Evolutionary conservation across 1,284 basidiomycete species (phyloP).

Genomic region (Apiotrichum porosum): DNA sequence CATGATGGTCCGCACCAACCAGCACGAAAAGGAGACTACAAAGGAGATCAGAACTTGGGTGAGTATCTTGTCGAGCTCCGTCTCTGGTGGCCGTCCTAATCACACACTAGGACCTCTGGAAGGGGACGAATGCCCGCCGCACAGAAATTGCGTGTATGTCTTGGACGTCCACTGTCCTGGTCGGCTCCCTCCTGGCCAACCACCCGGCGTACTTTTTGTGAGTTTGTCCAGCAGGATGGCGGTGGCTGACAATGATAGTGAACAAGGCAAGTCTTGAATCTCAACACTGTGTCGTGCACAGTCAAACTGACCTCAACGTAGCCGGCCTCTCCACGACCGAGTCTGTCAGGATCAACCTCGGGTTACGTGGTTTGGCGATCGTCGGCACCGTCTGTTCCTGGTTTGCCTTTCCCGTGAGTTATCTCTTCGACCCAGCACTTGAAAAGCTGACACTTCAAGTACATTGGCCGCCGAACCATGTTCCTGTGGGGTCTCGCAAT

Average conservation of each 20-base stretch:
- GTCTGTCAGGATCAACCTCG: slow-evolving; percentile 32
- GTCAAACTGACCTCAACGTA: slow-evolving; percentile 24
- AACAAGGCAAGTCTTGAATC: too few species aligned
- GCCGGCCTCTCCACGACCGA: slow-evolving; percentile 10
- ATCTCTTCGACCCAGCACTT: too few species aligned
- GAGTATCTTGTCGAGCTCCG: too few species aligned
- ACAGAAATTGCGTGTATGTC: slow-evolving; percentile 12
- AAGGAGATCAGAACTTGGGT: slow-evolving; percentile 15
- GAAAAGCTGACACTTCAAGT: too few species aligned
- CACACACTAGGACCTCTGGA: slow-evolving; percentile 30
- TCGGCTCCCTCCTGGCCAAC: too few species aligned
- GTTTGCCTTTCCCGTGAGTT: slow-evolving; percentile 35
- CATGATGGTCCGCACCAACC: slow-evolving; percentile 47
- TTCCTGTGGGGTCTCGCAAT: too few species aligned
- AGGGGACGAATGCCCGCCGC: slow-evolving; percentile 19
- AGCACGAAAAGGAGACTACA: slow-evolving; percentile 28
- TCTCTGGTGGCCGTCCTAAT: too few species aligned
- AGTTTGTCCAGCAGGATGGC: too few species aligned
- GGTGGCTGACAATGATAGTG: too few species aligned
- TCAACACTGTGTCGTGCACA: too few species aligned
- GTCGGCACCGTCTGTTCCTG: slow-evolving; percentile 47
- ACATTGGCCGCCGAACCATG: slow-evolving; percentile 48
- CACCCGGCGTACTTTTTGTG: too few species aligned
- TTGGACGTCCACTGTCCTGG: slow-evolving; percentile 19
- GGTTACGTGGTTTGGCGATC: slow-evolving; percentile 44